Evolutionary conservation across 352 stramenopile species (phyloP), one percentile per base, ranked within the genome.

Genomic region (Globisporangium radiosum): DNA sequence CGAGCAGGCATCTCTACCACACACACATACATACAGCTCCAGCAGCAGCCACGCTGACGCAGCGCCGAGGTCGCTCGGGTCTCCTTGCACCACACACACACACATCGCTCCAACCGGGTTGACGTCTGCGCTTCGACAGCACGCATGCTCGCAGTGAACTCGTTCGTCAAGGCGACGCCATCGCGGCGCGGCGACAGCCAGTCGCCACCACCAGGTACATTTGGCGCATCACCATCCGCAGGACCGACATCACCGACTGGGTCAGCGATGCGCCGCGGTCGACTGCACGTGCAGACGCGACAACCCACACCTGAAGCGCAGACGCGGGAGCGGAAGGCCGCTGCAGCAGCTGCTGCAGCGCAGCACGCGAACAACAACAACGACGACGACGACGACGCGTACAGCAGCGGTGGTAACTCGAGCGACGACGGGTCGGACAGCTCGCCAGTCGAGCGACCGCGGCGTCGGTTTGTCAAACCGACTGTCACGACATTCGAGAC

Each of bases 381-480:
- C 33, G 15, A 58, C 25, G 9, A 59, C 47, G n/a, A 33, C 38
- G 17, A 47, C 49, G 15, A 13, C 49, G 43, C 17, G 19, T 42
- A 9, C 42, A 62, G 39, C 56, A 47, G 14, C 14, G 47, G 44
- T n/a, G 37, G 43, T 8, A 37, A 42, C 17, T 54, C 19, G 19
- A n/a, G 25, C 25, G 25, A 14, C 49, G 51, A 57, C 42, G 42
- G 38, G 13, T 10, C 36, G 13, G 40, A 60, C 55, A 10, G 37
- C n/a, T 56, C 52, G 15, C 45, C 45, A 9, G n/a, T 50, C 42
- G 19, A 51, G 11, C 65, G 69, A 3, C 52, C 67, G 4, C 69
- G 73, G 9, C 68, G 76, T 15, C 76, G 76, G 11, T 86, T 86
- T 58, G 65, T 78, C n/a, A 82, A 82, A 47, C 54, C 76, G 8